Evolutionary conservation across 1,284 basidiomycete species (phyloP).

Genomic region (Rhodotorula sp.): DNA sequence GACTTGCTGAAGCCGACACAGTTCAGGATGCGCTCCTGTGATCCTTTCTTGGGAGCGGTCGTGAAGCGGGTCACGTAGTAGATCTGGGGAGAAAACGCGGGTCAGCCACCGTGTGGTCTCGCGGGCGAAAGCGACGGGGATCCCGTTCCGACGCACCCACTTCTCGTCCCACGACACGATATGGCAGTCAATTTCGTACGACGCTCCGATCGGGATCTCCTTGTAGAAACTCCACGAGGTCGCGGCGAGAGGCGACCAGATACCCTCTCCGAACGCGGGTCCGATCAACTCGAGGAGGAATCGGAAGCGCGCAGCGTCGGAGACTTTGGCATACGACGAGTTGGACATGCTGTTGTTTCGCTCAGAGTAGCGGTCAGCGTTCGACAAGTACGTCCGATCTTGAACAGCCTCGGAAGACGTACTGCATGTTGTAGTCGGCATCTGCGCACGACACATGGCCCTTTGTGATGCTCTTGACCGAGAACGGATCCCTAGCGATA

Average conservation of each 20-base stretch:
- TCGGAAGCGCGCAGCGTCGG: constrained; percentile 31
- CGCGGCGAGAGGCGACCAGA: constrained; percentile 29
- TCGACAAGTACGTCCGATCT: too few species aligned
- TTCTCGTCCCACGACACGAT: constrained; percentile 35
- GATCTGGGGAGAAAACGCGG: background rate
- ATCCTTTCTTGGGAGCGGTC: constrained; percentile 21
- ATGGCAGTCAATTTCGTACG: constrained; percentile 32
- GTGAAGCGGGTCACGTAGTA: constrained; percentile 38
- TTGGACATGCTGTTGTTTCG: constrained; percentile 30
- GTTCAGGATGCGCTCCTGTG: constrained; percentile 31
- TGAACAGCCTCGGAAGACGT: background rate
- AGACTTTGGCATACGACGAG: constrained; percentile 28
- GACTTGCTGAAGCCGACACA: constrained; percentile 33
- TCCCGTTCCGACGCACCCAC: constrained; percentile 17
- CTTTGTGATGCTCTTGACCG: constrained; percentile 19
- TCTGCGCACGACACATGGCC: constrained; percentile 13
- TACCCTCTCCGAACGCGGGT: constrained; percentile 20
- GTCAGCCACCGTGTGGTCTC: background rate
- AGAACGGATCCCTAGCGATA: constrained; percentile 29
- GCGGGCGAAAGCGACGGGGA: too few species aligned
- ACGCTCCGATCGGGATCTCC: constrained; percentile 32
- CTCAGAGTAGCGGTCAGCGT: background rate
- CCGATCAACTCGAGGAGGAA: constrained; percentile 34
- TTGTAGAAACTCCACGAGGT: constrained; percentile 28
- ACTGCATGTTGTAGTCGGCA: constrained; percentile 38